phyloP scores from a whole-genome alignment of 2,329 filamentous ascomycete species.

The Exophiala calicioides region DNA sequence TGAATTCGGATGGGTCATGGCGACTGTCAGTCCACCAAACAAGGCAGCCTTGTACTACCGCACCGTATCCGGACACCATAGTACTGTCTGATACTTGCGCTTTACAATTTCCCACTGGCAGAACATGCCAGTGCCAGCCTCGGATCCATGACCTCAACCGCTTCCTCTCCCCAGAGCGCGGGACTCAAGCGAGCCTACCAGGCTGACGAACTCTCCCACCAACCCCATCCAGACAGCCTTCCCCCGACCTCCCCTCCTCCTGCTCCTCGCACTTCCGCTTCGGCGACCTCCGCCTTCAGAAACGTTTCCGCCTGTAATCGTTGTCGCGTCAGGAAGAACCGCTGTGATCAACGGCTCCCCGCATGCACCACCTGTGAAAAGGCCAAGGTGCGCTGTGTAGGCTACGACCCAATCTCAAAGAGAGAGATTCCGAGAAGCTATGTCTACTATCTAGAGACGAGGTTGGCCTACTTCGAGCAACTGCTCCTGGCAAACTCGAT shows the following conservation, averaged over 20 bases:
- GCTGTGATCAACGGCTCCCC: slow-evolving; percentile 89
- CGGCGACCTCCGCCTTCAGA: slow-evolving; percentile 60
- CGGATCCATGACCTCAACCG: slow-evolving; percentile 27
- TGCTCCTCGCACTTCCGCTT: slow-evolving; percentile 30
- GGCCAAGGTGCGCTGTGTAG: slow-evolving; percentile 85
- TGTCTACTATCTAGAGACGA: slow-evolving; percentile 89
- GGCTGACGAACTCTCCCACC: slow-evolving; percentile 25
- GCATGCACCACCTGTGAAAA: slow-evolving; percentile 92
- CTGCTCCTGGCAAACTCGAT: slow-evolving; percentile 70
- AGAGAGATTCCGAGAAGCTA: slow-evolving; percentile 90
- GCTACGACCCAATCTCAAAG: slow-evolving; percentile 95
- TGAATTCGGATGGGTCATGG: too few relatives aligned
- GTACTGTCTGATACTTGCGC: slow-evolving; percentile 1
- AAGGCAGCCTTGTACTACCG: slow-evolving; percentile 15
- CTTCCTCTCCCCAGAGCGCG: slow-evolving; percentile 28
- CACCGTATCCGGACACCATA: background rate
- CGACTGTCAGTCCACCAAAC: slow-evolving; percentile 1
- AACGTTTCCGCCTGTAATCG: slow-evolving; percentile 95
- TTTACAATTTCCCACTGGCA: slow-evolving; percentile 14
- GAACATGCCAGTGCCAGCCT: slow-evolving; percentile 26
- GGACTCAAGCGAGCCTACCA: slow-evolving; percentile 32
- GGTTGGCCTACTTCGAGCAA: slow-evolving; percentile 79
- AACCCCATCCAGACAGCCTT: slow-evolving; percentile 12
- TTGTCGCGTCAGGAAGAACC: slow-evolving; percentile 87
- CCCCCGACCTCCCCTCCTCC: slow-evolving; percentile 25